A percentile compares a stretch with the other conserved stretches of the same genome.
Evolutionary conservation across 2,329 filamentous ascomycete genomes (phyloP).

Genomic region (Pseudocercospora vitis): DNA sequence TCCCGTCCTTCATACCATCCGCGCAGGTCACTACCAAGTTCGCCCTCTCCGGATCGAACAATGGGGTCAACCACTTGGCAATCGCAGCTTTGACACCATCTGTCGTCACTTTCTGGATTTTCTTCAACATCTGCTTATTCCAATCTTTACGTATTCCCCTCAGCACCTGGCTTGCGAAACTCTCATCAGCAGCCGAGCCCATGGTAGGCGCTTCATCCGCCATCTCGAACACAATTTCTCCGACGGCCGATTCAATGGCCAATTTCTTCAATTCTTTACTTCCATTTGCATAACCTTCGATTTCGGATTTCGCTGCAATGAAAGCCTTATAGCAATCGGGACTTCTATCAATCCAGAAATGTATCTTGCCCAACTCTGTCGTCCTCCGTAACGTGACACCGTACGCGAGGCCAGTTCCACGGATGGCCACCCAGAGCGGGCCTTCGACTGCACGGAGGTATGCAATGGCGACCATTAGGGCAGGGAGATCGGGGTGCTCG

Average conservation of each 20-base stretch:
- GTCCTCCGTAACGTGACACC: constrained; percentile 77
- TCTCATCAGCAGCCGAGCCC: constrained; percentile 75
- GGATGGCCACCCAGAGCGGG: constrained; percentile 88
- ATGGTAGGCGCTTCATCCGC: constrained; percentile 89
- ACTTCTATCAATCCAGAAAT: constrained; percentile 85
- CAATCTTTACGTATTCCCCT: constrained; percentile 74
- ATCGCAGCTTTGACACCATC: constrained; percentile 76
- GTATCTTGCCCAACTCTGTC: constrained; percentile 74
- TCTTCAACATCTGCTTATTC: constrained; percentile 71
- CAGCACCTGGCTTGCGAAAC: constrained; percentile 80
- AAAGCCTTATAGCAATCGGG: constrained; percentile 89
- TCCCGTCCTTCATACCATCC: constrained; percentile 76
- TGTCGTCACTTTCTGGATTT: constrained; percentile 71
- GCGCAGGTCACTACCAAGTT: constrained; percentile 89
- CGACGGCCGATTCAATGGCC: constrained; percentile 86
- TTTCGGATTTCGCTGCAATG: constrained; percentile 69
- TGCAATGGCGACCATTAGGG: constrained; percentile 81
- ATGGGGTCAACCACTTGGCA: constrained; percentile 70
- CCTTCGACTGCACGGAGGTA: constrained; percentile 94
- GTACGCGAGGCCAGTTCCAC: constrained; percentile 91
- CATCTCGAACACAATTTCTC: constrained; percentile 79
- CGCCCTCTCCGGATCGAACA: constrained; percentile 76
- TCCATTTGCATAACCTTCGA: constrained; percentile 72
- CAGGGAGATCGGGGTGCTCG: constrained; percentile 73
- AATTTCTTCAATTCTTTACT: constrained; percentile 71